Evolutionary conservation across 352 stramenopile species (phyloP).

Genomic region (Pythium coloratum): DNA sequence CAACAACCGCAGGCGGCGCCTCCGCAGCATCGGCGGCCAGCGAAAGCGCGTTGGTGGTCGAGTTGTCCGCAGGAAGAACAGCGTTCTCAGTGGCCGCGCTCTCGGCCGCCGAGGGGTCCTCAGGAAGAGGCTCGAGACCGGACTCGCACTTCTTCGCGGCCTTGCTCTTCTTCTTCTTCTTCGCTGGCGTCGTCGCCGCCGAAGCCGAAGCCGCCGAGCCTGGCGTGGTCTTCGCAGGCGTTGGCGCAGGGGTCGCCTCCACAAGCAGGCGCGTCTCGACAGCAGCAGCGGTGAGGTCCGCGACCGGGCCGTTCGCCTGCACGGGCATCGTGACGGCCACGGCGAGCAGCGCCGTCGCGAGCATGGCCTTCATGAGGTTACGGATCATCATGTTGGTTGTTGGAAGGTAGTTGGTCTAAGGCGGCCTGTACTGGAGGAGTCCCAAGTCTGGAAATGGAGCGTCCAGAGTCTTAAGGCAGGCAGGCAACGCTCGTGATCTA

Average conservation of each 20-base stretch:
- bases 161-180: slow-evolving; percentile 21
- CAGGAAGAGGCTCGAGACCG: slow-evolving; percentile 11
- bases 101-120: slow-evolving; percentile 10
- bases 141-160: slow-evolving; percentile 15
- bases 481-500: too few relatives aligned
- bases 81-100: slow-evolving; percentile 2
- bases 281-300: not conserved
- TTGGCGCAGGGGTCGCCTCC: not conserved
- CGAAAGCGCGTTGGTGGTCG: slow-evolving; percentile 1
- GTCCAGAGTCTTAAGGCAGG: too few relatives aligned
- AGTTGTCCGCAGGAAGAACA: not conserved
- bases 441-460: slow-evolving; percentile 15
- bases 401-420: too few relatives aligned
- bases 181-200: slow-evolving; percentile 2
- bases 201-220: not conserved
- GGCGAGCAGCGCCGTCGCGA: slow-evolving; percentile 11
- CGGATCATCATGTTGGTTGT: slow-evolving; percentile 7
- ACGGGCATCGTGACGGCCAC: slow-evolving; percentile 4
- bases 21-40: slow-evolving; percentile 2
- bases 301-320: slow-evolving; percentile 3
- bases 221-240: slow-evolving; percentile 1
- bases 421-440: slow-evolving; percentile 1
- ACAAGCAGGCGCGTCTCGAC: too few relatives aligned
- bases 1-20: slow-evolving; percentile 1
- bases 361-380: slow-evolving; percentile 10